These are phyloP conservation scores for Candida ponderosae DNA, from an alignment of 805 yeast species.

Conservation along the genomic window DNA sequence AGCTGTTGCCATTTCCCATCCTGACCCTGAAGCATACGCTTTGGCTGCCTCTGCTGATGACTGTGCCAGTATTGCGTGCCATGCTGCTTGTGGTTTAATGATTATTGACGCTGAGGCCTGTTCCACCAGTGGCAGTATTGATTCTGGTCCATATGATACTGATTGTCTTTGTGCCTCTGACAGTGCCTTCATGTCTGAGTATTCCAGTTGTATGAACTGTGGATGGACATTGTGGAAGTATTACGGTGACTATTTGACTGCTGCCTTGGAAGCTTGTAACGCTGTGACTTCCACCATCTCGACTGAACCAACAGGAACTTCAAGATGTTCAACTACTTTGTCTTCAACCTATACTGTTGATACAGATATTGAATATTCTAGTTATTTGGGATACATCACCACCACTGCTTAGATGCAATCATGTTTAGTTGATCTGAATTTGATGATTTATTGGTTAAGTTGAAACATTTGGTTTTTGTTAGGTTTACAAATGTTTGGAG, in stretches of 20 bases:
- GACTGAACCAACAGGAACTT: conserved; percentile 21
- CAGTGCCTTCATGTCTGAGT: conserved; percentile 5
- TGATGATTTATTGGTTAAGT: too few species aligned
- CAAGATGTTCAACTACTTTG: conserved; percentile 12
- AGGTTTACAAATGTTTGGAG: too few species aligned
- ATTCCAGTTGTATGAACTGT: conserved; percentile 22
- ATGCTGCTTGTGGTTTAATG: conserved; percentile 21
- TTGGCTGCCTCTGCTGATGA: conserved; percentile 11
- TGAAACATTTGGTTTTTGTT: too few species aligned
- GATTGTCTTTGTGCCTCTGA: conserved; percentile 11
- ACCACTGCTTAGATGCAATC: too few species aligned
- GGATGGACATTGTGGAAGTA: conserved; percentile 26
- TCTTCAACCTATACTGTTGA: background rate
- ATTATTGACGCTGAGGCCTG: conserved; percentile 21
- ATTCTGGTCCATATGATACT: conserved; percentile 4
- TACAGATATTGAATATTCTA: background rate
- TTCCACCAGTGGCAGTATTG: conserved; percentile 13
- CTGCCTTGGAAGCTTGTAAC: conserved; percentile 17
- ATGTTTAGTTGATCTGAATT: too few species aligned
- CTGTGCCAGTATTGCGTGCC: conserved; percentile 19
- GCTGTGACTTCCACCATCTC: conserved; percentile 1
- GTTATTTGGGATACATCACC: conserved; percentile 4
- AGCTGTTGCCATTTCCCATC: conserved; percentile 3
- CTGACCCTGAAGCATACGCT: conserved; percentile 13
- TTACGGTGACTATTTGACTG: conserved; percentile 16